Evolutionary conservation across 139 green algal species (phyloP).

Genomic region (Chlamydomonas eustigma): DNA sequence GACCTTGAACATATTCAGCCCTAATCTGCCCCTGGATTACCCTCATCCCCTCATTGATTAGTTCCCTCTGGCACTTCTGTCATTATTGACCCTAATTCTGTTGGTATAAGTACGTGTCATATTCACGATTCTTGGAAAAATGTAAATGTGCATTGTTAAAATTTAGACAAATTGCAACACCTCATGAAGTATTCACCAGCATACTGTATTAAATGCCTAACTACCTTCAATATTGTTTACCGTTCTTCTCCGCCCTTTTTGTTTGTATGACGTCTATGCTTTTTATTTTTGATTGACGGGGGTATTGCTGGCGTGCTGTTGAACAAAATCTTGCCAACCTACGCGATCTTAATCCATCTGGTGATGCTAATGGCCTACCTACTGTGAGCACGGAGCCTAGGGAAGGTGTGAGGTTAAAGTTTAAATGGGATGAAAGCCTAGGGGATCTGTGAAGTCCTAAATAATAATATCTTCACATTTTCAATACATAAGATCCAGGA

Average conservation of each 20-base stretch:
- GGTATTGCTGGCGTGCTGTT: slow-evolving; percentile 23
- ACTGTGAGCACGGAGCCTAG: slow-evolving; percentile 2
- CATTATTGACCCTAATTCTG: background rate
- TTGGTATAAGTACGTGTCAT: slow-evolving; percentile 3
- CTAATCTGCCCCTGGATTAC: background rate
- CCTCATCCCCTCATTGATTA: background rate
- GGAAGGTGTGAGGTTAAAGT: no score
- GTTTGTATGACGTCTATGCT: no score
- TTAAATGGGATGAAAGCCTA: no score
- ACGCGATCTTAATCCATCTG: slow-evolving; percentile 17
- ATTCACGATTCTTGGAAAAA: background rate
- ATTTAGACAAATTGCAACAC: background rate
- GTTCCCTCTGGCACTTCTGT: background rate
- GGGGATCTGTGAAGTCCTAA: no score
- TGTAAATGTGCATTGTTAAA: background rate
- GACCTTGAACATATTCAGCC: slow-evolving; percentile 6
- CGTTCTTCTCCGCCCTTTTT: no score
- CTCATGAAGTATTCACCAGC: background rate
- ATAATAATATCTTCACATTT: no score
- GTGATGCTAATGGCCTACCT: slow-evolving; percentile 22
- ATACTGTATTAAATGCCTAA: no score
- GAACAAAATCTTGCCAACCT: slow-evolving; percentile 22
- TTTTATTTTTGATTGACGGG: no score
- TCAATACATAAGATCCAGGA: no score
- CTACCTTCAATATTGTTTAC: no score